phyloP scores from a whole-genome alignment of 2,329 filamentous ascomycete species.

The Kalmusia sp. region DNA sequence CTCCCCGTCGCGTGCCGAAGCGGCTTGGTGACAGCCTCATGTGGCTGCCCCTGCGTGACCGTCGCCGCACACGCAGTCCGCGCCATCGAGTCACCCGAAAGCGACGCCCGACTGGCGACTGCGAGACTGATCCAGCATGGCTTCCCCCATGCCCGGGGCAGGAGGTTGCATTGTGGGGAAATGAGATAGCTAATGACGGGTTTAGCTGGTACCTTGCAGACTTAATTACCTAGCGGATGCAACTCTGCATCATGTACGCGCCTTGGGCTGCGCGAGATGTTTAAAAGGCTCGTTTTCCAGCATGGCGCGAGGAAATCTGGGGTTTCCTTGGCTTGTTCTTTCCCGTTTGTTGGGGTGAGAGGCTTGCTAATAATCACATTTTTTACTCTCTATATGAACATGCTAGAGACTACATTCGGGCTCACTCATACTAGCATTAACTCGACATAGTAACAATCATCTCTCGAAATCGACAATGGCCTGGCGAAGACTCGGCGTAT shows the following conservation, averaged over 20 bases:
- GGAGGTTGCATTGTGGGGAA: slow-evolving; percentile 8
- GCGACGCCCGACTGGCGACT: neutral
- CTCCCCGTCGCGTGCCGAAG: neutral
- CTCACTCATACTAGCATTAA: no score
- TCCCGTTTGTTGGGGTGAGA: neutral
- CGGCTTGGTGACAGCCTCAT: neutral
- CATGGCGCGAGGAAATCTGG: neutral
- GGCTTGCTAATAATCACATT: neutral
- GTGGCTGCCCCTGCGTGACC: neutral
- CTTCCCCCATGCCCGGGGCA: neutral
- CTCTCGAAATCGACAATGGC: no score
- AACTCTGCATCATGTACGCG: neutral
- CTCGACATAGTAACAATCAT: no score
- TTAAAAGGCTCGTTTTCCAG: neutral
- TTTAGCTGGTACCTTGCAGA: neutral
- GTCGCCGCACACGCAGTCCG: neutral
- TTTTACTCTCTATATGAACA: neutral
- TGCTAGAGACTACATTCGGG: neutral
- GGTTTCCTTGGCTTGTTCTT: neutral
- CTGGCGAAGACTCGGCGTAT: neutral
- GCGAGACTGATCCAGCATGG: neutral
- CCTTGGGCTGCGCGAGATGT: neutral
- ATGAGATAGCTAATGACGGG: neutral
- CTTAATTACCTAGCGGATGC: neutral
- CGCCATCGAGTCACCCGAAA: neutral